phyloP scores from a whole-genome alignment of 805 yeast species.

The Candida lessepsii region DNA sequence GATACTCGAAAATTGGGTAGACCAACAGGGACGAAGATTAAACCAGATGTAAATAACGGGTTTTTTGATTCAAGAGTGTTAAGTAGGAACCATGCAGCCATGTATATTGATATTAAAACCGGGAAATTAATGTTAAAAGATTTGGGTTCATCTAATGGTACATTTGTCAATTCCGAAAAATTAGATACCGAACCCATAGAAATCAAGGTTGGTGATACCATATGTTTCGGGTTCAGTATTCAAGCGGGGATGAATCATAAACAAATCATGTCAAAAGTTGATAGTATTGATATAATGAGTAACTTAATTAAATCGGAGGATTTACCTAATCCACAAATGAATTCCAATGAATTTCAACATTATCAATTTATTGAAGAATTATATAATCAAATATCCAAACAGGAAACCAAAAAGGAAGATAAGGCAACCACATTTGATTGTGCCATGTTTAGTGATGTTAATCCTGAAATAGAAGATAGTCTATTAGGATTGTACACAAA shows the following conservation, averaged over 20 bases:
- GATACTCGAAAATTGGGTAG: conserved; percentile 86
- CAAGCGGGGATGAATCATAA: conserved; percentile 68
- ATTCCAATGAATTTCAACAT: conserved; percentile 33
- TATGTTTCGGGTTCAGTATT: conserved; percentile 93
- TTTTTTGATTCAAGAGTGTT: conserved; percentile 92
- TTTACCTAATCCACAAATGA: conserved; percentile 8
- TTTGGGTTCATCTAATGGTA: conserved; percentile 90
- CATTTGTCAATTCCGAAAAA: conserved; percentile 78
- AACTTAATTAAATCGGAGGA: conserved; percentile 11
- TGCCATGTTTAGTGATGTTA: conserved; percentile 64
- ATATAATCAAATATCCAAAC: conserved; percentile 14
- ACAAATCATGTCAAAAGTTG: conserved; percentile 82
- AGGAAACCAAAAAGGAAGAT: conserved; percentile 1
- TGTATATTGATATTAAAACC: conserved; percentile 63
- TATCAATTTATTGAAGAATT: conserved; percentile 36
- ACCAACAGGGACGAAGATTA: conserved; percentile 67
- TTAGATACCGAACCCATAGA: conserved; percentile 62
- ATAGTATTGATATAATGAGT: conserved; percentile 61
- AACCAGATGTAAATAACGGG: conserved; percentile 74
- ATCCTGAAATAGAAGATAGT: conserved; percentile 48
- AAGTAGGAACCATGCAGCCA: conserved; percentile 90
- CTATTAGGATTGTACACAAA: conserved; percentile 48
- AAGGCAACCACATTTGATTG: conserved; percentile 11
- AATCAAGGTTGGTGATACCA: conserved; percentile 73
- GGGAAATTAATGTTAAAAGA: conserved; percentile 79